Evolutionary conservation across 1,284 basidiomycete genomes (phyloP), one percentile per base, ranked within the genome.

Genomic region (Boletus albobrunnescens): DNA sequence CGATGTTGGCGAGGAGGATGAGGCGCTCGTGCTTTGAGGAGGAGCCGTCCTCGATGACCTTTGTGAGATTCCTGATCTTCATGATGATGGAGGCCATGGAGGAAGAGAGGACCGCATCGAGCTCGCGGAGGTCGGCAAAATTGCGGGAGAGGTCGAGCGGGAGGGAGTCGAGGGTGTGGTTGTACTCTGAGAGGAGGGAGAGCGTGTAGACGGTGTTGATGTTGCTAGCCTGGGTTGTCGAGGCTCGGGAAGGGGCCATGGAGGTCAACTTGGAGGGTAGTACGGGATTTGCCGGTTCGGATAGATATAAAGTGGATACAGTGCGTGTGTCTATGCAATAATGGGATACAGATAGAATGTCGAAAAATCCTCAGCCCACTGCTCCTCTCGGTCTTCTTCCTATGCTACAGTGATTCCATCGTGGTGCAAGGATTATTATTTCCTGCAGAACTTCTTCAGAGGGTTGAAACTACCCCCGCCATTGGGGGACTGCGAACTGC

Each of bases 91-190:
- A 76, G 55, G 82, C 67, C 67, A 94, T 86, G 45, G 90, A 91
- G 26, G 89, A 83, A 45, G 91, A 93, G 41, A 99, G 79, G 36
- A 99, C 96, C 41, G 96, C 95, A 67, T 98, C 96, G 64, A 99
- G 87, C 72, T 99, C 95, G 57, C 94, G 90, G 41, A 99, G 81
- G 75, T 99, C 95, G 20, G 87, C 91, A 68, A 97, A 91, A 66
- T 86, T 87, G 65, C 93, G 84, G 11, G 95, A 97, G 65, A 98
- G 84, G 70, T 97, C 94, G 54, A 91, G 78, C 40, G 95, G 95
- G 47, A 99, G 81, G 22, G 94, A 82, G 71, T 97, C 94, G 67
- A 99, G 86, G 23, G 89, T 87, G 69, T 98, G 93, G 32, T 87
- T 84, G 70, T 93, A 87, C 68, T 94, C 91, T 49, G 81, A 75